Conservation (phyloP, 371 early-diverging fungal species). For the Mortierella polycephala region DNA sequence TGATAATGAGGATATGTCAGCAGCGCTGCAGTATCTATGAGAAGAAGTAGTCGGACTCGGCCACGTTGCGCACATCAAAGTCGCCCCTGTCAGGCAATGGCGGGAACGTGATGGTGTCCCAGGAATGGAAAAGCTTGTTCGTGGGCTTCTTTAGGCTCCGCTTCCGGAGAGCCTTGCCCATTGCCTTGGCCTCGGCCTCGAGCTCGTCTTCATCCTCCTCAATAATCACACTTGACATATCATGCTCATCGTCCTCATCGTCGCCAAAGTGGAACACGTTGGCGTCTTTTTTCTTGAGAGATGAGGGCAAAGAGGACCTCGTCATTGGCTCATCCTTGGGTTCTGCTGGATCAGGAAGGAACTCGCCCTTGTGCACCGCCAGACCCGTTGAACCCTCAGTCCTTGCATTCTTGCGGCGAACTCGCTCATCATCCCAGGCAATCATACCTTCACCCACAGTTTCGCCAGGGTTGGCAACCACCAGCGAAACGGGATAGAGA, state of each 20-base stretch:
- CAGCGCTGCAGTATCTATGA: slow-evolving; percentile 56
- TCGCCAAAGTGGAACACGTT: slow-evolving; percentile 37
- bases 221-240: slow-evolving; percentile 38
- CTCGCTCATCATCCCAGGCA: slow-evolving; percentile 42
- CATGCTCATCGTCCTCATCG: slow-evolving; percentile 52
- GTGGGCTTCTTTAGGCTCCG: slow-evolving; percentile 26
- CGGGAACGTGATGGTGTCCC: slow-evolving; percentile 79
- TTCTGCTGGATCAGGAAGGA: slow-evolving; percentile 28
- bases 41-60: slow-evolving; percentile 92
- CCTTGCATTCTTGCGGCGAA: slow-evolving; percentile 28
- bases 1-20: not conserved
- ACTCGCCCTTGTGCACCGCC: slow-evolving; percentile 11
- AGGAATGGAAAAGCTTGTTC: slow-evolving; percentile 61
- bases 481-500: slow-evolving; percentile 69
- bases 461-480: slow-evolving; percentile 51
- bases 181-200: slow-evolving; percentile 48
- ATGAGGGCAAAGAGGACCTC: not conserved
- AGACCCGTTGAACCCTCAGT: slow-evolving; percentile 2
- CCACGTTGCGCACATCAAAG: slow-evolving; percentile 85
- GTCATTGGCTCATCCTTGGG: slow-evolving; percentile 24
- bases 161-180: slow-evolving; percentile 46
- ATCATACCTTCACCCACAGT: slow-evolving; percentile 41
- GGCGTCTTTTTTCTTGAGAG: slow-evolving; percentile 9
- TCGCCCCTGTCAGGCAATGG: slow-evolving; percentile 85
- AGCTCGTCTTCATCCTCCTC: slow-evolving; percentile 53